Percentiles rank a stretch among this genome's conserved stretches.
phyloP scores from a whole-genome alignment of 192 early-diverging fungal genomes.

The Backusella tarrabulga region DNA sequence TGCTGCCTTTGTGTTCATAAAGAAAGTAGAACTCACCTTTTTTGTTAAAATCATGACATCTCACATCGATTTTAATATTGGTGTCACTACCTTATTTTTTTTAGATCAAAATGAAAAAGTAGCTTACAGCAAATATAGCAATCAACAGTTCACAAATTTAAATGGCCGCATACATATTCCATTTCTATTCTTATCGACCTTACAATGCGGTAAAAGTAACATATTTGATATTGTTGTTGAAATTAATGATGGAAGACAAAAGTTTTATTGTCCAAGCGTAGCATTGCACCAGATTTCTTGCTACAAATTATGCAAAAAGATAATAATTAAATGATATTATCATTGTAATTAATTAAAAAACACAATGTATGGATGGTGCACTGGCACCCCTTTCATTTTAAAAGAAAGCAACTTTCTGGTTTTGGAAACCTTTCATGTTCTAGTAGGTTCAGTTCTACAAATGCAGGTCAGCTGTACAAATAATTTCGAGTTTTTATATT shows the following conservation, averaged over 20 bases:
- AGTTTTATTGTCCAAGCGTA: neutral
- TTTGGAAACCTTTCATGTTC: neutral
- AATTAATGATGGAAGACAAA: neutral
- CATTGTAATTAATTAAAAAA: neutral
- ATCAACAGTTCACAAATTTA: neutral
- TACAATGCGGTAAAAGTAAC: neutral
- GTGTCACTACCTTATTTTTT: neutral
- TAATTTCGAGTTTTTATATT: neutral
- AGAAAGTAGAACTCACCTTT: neutral
- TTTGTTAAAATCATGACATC: neutral
- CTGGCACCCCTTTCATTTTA: neutral
- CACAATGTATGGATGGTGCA: neutral
- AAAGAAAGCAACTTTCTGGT: neutral
- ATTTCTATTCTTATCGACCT: neutral
- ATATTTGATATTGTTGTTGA: neutral
- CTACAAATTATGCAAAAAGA: neutral
- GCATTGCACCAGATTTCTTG: neutral
- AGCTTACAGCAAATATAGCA: neutral
- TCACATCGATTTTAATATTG: neutral
- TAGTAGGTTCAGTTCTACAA: neutral
- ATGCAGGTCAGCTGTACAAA: neutral
- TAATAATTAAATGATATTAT: neutral
- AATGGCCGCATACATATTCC: neutral
- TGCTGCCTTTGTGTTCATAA: neutral
- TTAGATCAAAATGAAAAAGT: neutral